Conservation (phyloP, 352 stramenopile species). For the Phytophthora capsici region DNA sequence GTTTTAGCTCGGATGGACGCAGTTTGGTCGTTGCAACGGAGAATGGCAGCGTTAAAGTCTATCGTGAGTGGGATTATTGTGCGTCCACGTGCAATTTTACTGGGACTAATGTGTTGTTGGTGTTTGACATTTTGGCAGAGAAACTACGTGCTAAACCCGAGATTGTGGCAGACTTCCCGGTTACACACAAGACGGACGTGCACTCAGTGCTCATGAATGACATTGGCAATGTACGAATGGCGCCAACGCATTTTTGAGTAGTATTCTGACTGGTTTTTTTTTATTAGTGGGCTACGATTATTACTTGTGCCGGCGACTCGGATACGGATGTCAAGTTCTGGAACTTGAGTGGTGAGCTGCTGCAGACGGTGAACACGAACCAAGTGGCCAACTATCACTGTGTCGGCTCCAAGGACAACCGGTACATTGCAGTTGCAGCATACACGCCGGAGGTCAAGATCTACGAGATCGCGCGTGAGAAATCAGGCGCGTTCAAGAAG, state of each 20-base stretch:
- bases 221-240: constrained; percentile 56
- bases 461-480: constrained; percentile 81
- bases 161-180: constrained; percentile 63
- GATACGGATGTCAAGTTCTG: constrained; percentile 89
- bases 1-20: constrained; percentile 78
- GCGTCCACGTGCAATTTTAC: neutral
- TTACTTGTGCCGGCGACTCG: constrained; percentile 69
- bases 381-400: constrained; percentile 85
- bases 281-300: constrained; percentile 72
- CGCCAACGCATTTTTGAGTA: neutral
- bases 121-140: constrained; percentile 41
- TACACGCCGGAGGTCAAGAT: constrained; percentile 89
- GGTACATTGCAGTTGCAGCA: constrained; percentile 78
- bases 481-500: constrained; percentile 80
- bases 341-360: constrained; percentile 64
- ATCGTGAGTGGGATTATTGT: constrained; percentile 47
- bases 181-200: constrained; percentile 76
- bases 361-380: constrained; percentile 83
- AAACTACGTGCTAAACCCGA: constrained; percentile 82
- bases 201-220: constrained; percentile 88
- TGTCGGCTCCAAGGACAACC: constrained; percentile 82
- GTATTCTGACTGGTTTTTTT: constrained; percentile 13
- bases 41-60: constrained; percentile 74
- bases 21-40: constrained; percentile 75
- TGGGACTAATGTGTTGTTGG: constrained; percentile 7